phyloP scores from a whole-genome alignment of 2,329 filamentous ascomycete species.

The Mariannaea elegans region DNA sequence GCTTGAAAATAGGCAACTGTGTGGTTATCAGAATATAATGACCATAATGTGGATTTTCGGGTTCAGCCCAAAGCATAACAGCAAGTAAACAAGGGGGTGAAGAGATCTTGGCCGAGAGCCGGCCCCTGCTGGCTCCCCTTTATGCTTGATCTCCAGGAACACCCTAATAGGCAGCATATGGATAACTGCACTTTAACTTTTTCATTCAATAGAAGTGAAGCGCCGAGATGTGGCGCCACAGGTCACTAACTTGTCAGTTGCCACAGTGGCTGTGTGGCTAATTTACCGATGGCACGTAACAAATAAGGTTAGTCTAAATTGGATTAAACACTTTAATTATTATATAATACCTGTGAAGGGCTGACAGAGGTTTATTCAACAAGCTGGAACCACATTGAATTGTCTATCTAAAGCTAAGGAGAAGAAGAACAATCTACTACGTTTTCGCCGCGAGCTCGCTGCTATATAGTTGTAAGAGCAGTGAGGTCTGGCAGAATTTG shows the following conservation, averaged over 20 bases:
- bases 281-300: not conserved
- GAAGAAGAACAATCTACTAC: too few relatives aligned
- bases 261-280: not conserved
- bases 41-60: conserved; percentile 6
- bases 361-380: too few relatives aligned
- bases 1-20: conserved; percentile 5
- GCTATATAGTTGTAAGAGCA: too few relatives aligned
- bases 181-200: not conserved
- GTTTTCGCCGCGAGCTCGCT: too few relatives aligned
- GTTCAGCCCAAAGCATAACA: not conserved
- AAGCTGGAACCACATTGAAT: too few relatives aligned
- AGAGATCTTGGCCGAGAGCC: not conserved
- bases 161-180: not conserved
- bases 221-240: not conserved
- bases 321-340: too few relatives aligned
- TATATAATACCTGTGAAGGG: too few relatives aligned
- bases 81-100: not conserved
- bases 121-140: not conserved
- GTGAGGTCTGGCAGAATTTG: too few relatives aligned
- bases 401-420: too few relatives aligned
- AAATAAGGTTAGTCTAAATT: too few relatives aligned
- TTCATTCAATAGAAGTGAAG: not conserved
- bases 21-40: not conserved
- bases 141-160: not conserved
- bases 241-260: not conserved